Evolutionary conservation across 352 stramenopile genomes (phyloP).

Genomic region (Phytophthora aleatoria): DNA sequence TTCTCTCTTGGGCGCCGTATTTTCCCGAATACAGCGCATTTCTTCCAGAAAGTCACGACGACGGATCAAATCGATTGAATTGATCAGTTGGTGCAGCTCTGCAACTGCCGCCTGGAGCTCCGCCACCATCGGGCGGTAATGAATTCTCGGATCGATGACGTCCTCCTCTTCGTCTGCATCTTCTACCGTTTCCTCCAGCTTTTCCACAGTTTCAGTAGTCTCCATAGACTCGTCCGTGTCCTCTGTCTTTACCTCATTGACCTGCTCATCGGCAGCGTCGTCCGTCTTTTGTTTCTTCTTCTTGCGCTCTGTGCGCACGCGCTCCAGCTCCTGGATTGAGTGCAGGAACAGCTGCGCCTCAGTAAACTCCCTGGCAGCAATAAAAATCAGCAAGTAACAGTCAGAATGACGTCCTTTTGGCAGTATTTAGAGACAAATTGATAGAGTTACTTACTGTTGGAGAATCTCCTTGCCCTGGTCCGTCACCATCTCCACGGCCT

Average conservation of each 20-base stretch:
- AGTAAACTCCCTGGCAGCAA: conserved; percentile 68
- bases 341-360: conserved; percentile 84
- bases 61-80: conserved; percentile 87
- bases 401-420: conserved; percentile 1
- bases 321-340: conserved; percentile 83
- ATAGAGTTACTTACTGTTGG: conserved; percentile 51
- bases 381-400: conserved; percentile 5
- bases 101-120: conserved; percentile 81
- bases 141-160: conserved; percentile 84
- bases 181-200: conserved; percentile 25
- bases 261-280: conserved; percentile 12
- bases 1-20: conserved; percentile 81
- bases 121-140: conserved; percentile 85
- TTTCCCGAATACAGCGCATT: conserved; percentile 86
- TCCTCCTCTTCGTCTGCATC: conserved; percentile 56
- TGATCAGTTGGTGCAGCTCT: conserved; percentile 87
- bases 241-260: conserved; percentile 33
- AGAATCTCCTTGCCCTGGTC: conserved; percentile 82
- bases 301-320: conserved; percentile 55
- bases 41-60: conserved; percentile 83
- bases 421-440: conserved; percentile 1
- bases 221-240: conserved; percentile 42
- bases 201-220: conserved; percentile 23
- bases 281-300: conserved; percentile 61
- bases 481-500: conserved; percentile 79